Percentiles rank a stretch among this genome's conserved stretches.
Evolutionary conservation across 106 monocot species (phyloP).

Genomic region (Dendrobium huoshanense): DNA sequence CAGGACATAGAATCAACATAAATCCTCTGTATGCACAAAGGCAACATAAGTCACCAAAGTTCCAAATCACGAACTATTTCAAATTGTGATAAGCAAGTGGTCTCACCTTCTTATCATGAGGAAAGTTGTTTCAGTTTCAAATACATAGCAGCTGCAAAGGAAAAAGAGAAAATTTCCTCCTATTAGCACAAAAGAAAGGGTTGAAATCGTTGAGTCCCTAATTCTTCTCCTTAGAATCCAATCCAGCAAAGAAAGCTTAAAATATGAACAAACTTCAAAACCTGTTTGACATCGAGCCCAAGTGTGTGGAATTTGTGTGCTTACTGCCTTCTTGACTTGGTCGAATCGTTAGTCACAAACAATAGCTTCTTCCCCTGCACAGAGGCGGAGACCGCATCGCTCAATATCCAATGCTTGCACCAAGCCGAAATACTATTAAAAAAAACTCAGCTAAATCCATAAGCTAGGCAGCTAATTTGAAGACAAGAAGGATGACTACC

Average conservation of each 20-base stretch:
- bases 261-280: constrained; percentile 1
- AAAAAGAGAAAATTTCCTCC: constrained; percentile 90
- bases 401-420: background rate
- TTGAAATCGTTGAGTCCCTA: background rate
- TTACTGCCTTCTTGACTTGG: constrained; percentile 73
- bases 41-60: too few species aligned
- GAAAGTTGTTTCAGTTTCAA: constrained; percentile 71
- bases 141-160: constrained; percentile 94
- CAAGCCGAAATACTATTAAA: too few species aligned
- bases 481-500: constrained; percentile 25
- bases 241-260: too few species aligned
- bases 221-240: too few species aligned
- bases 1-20: background rate
- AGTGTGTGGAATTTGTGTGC: constrained; percentile 54
- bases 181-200: constrained; percentile 11
- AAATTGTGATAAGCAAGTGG: too few species aligned
- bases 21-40: too few species aligned
- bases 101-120: constrained; percentile 70
- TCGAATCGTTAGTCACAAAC: constrained; percentile 91
- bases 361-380: constrained; percentile 78
- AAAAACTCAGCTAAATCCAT: too few species aligned
- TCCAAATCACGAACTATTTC: background rate
- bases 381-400: background rate
- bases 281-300: constrained; percentile 62
- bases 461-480: background rate